Conservation (phyloP, 2,329 filamentous ascomycete species). For the Penicillium digitatum region DNA sequence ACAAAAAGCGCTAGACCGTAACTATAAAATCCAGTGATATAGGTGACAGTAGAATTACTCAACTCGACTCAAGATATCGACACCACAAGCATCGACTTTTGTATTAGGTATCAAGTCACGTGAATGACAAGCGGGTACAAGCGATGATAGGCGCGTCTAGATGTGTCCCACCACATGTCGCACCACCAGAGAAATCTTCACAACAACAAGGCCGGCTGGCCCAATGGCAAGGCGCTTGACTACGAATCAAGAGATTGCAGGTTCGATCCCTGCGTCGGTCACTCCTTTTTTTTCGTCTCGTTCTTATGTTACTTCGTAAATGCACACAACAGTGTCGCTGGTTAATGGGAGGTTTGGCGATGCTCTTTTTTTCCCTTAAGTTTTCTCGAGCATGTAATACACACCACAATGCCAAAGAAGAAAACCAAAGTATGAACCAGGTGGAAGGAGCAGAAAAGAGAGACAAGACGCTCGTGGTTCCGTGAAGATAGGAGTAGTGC, state of each 20-base stretch:
- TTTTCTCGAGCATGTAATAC: background rate
- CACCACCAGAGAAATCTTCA: too few species aligned
- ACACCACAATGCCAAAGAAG: background rate
- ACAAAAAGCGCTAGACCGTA: too few species aligned
- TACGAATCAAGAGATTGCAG: slow-evolving; percentile 52
- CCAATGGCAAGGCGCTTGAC: slow-evolving; percentile 52
- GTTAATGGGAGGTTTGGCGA: background rate
- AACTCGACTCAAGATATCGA: background rate
- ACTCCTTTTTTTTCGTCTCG: slow-evolving; percentile 27
- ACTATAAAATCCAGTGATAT: accelerated
- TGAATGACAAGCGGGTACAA: background rate
- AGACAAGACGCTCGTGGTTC: background rate
- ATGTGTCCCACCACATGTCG: background rate
- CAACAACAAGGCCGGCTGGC: slow-evolving; percentile 33
- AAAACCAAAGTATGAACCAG: background rate
- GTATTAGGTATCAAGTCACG: background rate
- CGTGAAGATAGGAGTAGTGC: too few species aligned
- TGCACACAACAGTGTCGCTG: too few species aligned
- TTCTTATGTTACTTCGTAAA: too few species aligned
- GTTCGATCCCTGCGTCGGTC: slow-evolving; percentile 45
- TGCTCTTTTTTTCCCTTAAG: background rate
- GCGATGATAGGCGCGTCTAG: background rate
- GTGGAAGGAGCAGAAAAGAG: background rate
- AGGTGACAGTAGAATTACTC: accelerated
- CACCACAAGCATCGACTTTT: background rate